Evolutionary conservation across 2,329 filamentous ascomycete genomes (phyloP), one percentile per base, ranked within the genome.

Genomic region (Cladosporium phlei): DNA sequence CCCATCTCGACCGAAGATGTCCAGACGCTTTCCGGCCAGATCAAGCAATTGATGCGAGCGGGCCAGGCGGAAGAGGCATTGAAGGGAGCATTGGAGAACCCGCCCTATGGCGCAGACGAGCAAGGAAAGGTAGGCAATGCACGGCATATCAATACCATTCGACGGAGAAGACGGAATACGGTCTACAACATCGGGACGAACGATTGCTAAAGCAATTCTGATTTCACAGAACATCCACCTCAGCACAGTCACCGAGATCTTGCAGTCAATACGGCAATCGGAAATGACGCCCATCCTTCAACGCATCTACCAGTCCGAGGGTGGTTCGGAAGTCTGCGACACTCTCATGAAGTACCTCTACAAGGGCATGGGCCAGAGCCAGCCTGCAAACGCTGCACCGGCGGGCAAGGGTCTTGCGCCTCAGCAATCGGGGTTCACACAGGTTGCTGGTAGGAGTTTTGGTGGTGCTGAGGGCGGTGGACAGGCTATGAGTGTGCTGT

Each of bases 341-440:
- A 88, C 91, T 42, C 73, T 98, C 66, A 95, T 95, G 87, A 98
- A 98, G 74, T 98, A 96, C 71, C 75, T 96, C 82, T 96, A 80
- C 62, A 95, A 95, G 73, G 90, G 90, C 58, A 95, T 96, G 90
- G 66, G 68, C 39, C 67, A 71, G 50, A 55, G 60, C 14, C 49
- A 55, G 16, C 55, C 58, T 7, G 56, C 63, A 12, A 57, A 55
- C 20, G 59, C 48, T n/a, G 52, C 49, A 17, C 48, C 52, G 16
- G 61, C 40, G 51, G 59, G 32, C 50, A 62, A 57, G 49, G 73
- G 69, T 28, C 66, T 79, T 47, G 78, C 86, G 20, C 88, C 89
- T 32, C 87, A 95, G 69, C 76, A 79, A 47, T 94, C 89, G 4
- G 89, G 89, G 6, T 96, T 96, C 72, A 90, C 86, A 61, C 91